Evolutionary conservation across 768 basidiomycete genomes (phyloP).

Genomic region (Naganishia kalamii): DNA sequence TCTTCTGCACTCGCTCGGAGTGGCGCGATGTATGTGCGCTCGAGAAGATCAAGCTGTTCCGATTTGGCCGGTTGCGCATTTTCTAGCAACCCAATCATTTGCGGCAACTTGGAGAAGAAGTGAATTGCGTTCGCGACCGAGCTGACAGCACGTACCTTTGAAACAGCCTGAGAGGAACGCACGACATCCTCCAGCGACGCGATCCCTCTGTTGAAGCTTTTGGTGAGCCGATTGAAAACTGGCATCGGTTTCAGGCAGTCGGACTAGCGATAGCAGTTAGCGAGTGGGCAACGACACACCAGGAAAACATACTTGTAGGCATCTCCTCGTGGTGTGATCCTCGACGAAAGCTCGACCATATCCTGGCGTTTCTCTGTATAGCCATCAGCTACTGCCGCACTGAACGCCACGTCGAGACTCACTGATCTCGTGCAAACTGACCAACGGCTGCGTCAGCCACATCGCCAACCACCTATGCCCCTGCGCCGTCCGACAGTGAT

Average conservation of each 20-base stretch:
- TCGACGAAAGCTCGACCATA: constrained; percentile 81
- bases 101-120: constrained; percentile 59
- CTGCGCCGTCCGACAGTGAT: constrained; percentile 94
- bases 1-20: constrained; percentile 53
- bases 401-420: constrained; percentile 40
- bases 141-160: constrained; percentile 60
- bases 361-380: constrained; percentile 70
- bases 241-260: constrained; percentile 86
- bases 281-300: background rate
- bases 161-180: constrained; percentile 84
- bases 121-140: background rate
- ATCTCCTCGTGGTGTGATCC: constrained; percentile 63
- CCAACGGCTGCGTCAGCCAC: constrained; percentile 93
- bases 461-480: constrained; percentile 77
- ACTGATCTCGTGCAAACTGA: constrained; percentile 91
- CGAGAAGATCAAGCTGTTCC: constrained; percentile 56
- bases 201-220: constrained; percentile 75
- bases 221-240: constrained; percentile 83
- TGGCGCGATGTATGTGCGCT: constrained; percentile 60
- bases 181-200: constrained; percentile 92
- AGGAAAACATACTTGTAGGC: constrained; percentile 58
- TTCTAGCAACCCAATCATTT: constrained; percentile 63
- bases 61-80: constrained; percentile 49
- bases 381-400: constrained; percentile 3
- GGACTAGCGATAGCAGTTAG: constrained; percentile 52